phyloP scores from a whole-genome alignment of 768 basidiomycete species.

The Podaxis rugospora region DNA sequence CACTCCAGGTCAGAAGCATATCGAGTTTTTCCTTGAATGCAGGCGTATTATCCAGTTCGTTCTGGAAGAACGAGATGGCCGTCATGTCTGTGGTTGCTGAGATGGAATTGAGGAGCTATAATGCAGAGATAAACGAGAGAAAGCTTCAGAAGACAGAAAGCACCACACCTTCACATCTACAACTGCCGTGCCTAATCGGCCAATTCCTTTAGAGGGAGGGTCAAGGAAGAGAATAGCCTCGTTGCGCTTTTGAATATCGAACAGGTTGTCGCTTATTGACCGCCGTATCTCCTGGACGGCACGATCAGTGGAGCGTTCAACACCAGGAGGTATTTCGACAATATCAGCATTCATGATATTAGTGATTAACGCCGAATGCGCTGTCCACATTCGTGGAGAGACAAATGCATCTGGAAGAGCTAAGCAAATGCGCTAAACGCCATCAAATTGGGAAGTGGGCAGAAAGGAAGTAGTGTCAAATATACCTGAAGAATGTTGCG shows the following conservation, averaged over 20 bases:
- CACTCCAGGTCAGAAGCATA: conserved; percentile 74
- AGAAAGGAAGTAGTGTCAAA: not conserved
- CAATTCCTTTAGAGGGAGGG: conserved; percentile 56
- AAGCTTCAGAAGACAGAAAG: not conserved
- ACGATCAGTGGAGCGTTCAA: conserved; percentile 22
- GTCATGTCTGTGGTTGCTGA: conserved; percentile 59
- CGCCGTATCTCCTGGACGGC: conserved; percentile 39
- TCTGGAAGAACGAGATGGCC: conserved; percentile 54
- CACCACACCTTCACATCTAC: conserved; percentile 40
- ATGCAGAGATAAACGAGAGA: not conserved
- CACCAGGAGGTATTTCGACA: conserved; percentile 11
- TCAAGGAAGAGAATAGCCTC: conserved; percentile 75
- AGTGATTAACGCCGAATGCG: conserved; percentile 42
- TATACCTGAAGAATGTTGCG: conserved; percentile 59
- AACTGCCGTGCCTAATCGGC: conserved; percentile 58
- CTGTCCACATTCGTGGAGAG: conserved; percentile 64
- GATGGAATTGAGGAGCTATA: conserved; percentile 74
- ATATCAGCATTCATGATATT: conserved; percentile 43
- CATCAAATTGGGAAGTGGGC: not conserved
- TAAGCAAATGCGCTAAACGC: conserved; percentile 60
- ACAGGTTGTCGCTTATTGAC: conserved; percentile 51
- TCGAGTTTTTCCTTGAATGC: conserved; percentile 67
- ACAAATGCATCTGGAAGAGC: conserved; percentile 71
- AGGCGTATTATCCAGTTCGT: conserved; percentile 32
- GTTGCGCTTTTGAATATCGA: conserved; percentile 72